Conservation (phyloP, 768 basidiomycete species). For the Mycena vitilis region DNA sequence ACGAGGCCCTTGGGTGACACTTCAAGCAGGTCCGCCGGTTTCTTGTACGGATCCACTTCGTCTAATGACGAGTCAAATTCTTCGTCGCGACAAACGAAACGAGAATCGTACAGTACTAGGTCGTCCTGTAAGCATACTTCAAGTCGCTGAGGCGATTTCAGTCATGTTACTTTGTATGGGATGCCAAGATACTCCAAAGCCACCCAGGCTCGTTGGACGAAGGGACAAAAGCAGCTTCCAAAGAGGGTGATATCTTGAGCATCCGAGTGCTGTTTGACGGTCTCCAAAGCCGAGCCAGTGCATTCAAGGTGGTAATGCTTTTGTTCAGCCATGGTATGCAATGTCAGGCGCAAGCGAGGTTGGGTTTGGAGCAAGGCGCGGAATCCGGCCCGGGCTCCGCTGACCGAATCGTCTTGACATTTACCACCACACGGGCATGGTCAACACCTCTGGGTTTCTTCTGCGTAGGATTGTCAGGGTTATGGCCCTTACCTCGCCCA, state of each 20-base stretch:
- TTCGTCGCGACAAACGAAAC: background rate
- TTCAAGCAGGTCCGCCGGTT: conserved; percentile 81
- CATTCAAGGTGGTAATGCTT: conserved; percentile 53
- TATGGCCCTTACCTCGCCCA: background rate
- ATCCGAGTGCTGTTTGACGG: conserved; percentile 59
- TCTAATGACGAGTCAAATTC: conserved; percentile 51
- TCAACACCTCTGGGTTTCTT: too few relatives aligned
- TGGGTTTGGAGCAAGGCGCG: background rate
- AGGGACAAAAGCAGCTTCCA: conserved; percentile 81
- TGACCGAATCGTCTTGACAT: too few relatives aligned
- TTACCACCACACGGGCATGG: too few relatives aligned
- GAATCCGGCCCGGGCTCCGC: too few relatives aligned
- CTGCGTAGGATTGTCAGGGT: too few relatives aligned
- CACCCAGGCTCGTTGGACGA: conserved; percentile 86
- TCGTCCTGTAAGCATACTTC: conserved; percentile 17
- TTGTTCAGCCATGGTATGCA: conserved; percentile 18
- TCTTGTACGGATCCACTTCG: conserved; percentile 87
- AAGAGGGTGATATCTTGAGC: conserved; percentile 74
- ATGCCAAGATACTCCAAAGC: conserved; percentile 77
- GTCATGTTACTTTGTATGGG: conserved; percentile 68
- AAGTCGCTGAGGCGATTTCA: background rate
- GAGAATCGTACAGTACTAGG: conserved; percentile 52
- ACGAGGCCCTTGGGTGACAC: conserved; percentile 88
- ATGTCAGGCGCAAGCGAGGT: background rate
- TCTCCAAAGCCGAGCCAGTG: conserved; percentile 65